Evolutionary conservation across 768 basidiomycete genomes (phyloP).

Genomic region (Pulveroboletus sp.): DNA sequence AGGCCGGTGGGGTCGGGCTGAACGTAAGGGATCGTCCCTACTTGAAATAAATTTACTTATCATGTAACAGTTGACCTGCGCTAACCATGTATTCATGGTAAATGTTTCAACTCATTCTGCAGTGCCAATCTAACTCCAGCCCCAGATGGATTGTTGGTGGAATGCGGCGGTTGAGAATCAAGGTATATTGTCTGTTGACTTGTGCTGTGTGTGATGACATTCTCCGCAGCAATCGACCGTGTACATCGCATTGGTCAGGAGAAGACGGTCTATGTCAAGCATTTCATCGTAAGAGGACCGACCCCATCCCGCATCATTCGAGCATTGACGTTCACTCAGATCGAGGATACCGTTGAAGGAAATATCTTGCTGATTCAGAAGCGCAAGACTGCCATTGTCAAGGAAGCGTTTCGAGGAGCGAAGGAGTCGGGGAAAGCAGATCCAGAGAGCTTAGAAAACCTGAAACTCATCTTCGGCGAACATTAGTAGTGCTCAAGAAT

Average conservation of each 20-base stretch:
- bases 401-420: conserved; percentile 72
- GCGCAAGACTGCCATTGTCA: conserved; percentile 82
- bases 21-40: conserved; percentile 49
- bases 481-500: no score
- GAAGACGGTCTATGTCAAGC: conserved; percentile 76
- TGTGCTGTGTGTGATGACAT: conserved; percentile 4
- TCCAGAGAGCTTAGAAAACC: conserved; percentile 73
- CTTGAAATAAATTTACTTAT: background rate
- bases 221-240: conserved; percentile 70
- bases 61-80: conserved; percentile 56
- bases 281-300: conserved; percentile 64
- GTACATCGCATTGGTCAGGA: conserved; percentile 85
- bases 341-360: conserved; percentile 72
- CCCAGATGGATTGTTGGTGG: conserved; percentile 92
- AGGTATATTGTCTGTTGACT: conserved; percentile 38
- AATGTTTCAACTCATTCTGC: conserved; percentile 4
- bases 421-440: conserved; percentile 44
- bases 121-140: conserved; percentile 2
- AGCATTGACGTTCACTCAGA: conserved; percentile 35
- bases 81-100: conserved; percentile 87
- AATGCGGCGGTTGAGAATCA: conserved; percentile 81
- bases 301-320: background rate
- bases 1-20: conserved; percentile 89
- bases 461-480: conserved; percentile 42
- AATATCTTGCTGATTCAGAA: conserved; percentile 80